Conservation (phyloP, 108 stramenopile genomes). For the Cyclostephanos invisitatus region DNA sequence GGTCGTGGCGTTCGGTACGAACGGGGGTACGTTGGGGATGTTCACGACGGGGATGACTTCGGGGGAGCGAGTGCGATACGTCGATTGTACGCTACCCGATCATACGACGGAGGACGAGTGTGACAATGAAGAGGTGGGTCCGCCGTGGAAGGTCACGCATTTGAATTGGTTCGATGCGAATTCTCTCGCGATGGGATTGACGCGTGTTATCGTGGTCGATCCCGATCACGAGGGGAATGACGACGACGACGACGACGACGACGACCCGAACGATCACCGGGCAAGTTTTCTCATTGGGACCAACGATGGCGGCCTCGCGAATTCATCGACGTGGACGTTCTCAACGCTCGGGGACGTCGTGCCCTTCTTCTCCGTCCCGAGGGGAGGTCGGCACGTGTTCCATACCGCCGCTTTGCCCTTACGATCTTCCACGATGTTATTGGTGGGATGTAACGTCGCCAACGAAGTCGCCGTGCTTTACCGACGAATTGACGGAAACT, state of each 20-base stretch:
- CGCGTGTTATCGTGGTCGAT: constrained; percentile 49
- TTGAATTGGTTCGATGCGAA: constrained; percentile 56
- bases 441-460: constrained; percentile 78
- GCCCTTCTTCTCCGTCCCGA: constrained; percentile 82
- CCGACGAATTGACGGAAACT: constrained; percentile 29
- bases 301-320: constrained; percentile 4
- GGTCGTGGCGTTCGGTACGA: constrained; percentile 32
- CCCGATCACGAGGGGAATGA: constrained; percentile 15
- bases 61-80: constrained; percentile 6
- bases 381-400: constrained; percentile 72
- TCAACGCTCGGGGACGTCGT: constrained; percentile 76
- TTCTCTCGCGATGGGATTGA: constrained; percentile 60
- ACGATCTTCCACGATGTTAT: constrained; percentile 38
- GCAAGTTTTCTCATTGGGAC: constrained; percentile 38
- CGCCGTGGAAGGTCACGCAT: constrained; percentile 56
- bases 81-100: constrained; percentile 19
- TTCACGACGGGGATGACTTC: background rate
- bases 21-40: constrained; percentile 23
- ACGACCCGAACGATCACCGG: constrained; percentile 66
- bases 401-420: constrained; percentile 47
- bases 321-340: constrained; percentile 46
- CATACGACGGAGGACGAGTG: constrained; percentile 7
- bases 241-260: constrained; percentile 56
- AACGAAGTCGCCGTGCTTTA: constrained; percentile 63
- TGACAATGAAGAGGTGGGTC: constrained; percentile 11